Base-by-base conservation (phyloP, 371 early-diverging fungal species). In the Rhizopus microsporus region DNA sequence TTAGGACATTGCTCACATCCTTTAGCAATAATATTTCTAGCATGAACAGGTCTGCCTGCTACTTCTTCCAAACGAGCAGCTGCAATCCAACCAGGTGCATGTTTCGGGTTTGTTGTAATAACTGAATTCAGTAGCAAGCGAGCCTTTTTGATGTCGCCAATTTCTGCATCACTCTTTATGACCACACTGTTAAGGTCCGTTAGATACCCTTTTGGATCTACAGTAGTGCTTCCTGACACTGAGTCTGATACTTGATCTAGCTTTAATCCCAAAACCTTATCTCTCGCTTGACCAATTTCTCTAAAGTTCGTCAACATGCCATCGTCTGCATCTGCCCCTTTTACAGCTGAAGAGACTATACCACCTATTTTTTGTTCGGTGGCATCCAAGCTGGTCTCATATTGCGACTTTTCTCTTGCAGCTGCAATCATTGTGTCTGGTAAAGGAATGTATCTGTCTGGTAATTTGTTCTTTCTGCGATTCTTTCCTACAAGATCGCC, bases 1-100 rank as follows among this genome's bases (percentile, higher is more conserved):
- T 88, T 90, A 4, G 97, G 92, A 64, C 99, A 98, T 71, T 92
- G 90, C 54, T 92, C 91, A 72, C 95, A 96, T 8, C 95, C 99
- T 65, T 94, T 87, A 9, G 92, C 87, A 61, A 97, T 94, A 15
- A 90, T 77, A 37, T 82, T 84, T 29, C 97, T 78, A 5, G 99
- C 99, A 16, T 89, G 87, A 3, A 82, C 81, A 44, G 86, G 69
- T 62, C 95, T 90, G 13, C 91, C 90, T 2, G 96, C 95, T 0
- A 91, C 87, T 67, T 98, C 97, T 69, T 98, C 99, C 43, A 97
- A 69, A 55, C 98, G 88, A 16, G 99, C 98, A 8, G 96, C 95
- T 3, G 97, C 97, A 69, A 97, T 96, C 98, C 99, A 98, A 39
- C 95, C 96, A 13, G 97, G 94, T 5, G 95, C 95, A 60, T 96